Conservation (phyloP, 1,139 yeast species). For the Pichiaceae sp. region DNA sequence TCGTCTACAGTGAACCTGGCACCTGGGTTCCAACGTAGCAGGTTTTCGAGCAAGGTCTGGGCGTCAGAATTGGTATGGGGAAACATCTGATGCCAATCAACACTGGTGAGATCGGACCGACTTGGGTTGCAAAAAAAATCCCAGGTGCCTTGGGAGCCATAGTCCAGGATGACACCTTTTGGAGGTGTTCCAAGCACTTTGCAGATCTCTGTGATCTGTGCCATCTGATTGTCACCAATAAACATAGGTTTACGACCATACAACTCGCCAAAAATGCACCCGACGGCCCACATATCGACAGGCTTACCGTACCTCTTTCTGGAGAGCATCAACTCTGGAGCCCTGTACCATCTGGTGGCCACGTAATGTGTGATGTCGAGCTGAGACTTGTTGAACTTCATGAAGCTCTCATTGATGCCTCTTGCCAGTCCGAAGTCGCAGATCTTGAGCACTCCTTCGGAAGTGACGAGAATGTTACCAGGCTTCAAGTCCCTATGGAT, state of each 20-base stretch:
- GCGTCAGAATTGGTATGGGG: constrained; percentile 51
- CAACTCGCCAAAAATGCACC: constrained; percentile 70
- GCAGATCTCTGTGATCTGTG: constrained; percentile 56
- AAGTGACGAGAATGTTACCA: constrained; percentile 84
- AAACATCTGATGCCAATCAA: constrained; percentile 42
- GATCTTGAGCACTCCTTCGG: constrained; percentile 91
- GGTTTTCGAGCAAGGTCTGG: constrained; percentile 35
- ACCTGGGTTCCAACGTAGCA: constrained; percentile 55
- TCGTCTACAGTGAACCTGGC: constrained; percentile 39
- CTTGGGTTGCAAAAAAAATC: constrained; percentile 32
- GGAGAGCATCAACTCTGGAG: constrained; percentile 93
- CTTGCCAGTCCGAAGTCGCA: constrained; percentile 95
- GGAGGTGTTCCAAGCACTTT: constrained; percentile 59
- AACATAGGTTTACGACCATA: constrained; percentile 69
- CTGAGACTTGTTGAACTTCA: constrained; percentile 25
- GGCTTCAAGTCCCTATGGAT: constrained; percentile 93
- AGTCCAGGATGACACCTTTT: constrained; percentile 26
- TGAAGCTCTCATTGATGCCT: constrained; percentile 45
- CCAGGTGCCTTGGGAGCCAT: constrained; percentile 27
- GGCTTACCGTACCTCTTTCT: constrained; percentile 60
- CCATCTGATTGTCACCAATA: constrained; percentile 57
- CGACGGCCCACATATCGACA: constrained; percentile 76
- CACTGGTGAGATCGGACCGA: constrained; percentile 28
- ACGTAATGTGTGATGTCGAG: constrained; percentile 70
- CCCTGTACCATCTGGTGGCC: constrained; percentile 93